Evolutionary conservation across 768 basidiomycete genomes (phyloP).

Genomic region (Phlebiopsis flavidoalba): DNA sequence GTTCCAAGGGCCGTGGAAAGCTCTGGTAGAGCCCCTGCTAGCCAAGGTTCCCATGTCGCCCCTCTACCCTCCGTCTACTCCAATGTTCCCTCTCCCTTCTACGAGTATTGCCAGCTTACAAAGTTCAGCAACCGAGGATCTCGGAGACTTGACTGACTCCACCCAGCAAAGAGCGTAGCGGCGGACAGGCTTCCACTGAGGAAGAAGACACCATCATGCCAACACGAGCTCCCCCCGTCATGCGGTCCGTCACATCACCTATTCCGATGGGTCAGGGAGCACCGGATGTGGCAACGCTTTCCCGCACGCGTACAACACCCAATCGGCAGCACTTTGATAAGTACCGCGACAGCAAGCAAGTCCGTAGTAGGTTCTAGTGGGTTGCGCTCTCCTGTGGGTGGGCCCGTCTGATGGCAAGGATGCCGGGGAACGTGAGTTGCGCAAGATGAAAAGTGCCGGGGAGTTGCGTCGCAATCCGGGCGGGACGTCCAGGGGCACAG

Average conservation of each 20-base stretch:
- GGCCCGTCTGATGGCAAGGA: conserved; percentile 6
- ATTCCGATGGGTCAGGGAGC: conserved; percentile 24
- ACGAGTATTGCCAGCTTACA: conserved; percentile 40
- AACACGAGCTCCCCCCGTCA: conserved; percentile 49
- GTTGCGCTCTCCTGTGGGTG: neutral
- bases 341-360: conserved; percentile 19
- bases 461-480: conserved; percentile 51
- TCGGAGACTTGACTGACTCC: conserved; percentile 54
- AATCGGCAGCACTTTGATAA: conserved; percentile 36
- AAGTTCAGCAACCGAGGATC: conserved; percentile 45
- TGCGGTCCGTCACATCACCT: conserved; percentile 48
- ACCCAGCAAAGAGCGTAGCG: conserved; percentile 33
- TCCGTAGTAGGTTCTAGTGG: conserved; percentile 10
- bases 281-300: conserved; percentile 39
- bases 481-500: conserved; percentile 11
- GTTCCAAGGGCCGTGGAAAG: conserved; percentile 91
- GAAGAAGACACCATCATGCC: conserved; percentile 76
- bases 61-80: conserved; percentile 61
- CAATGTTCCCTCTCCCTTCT: conserved; percentile 48
- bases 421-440: conserved; percentile 49
- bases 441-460: conserved; percentile 85
- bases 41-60: conserved; percentile 57
- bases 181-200: conserved; percentile 29
- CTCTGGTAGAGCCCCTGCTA: conserved; percentile 80
- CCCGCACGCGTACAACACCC: conserved; percentile 72